A percentile compares a stretch with the other conserved stretches of the same genome.
phyloP scores from a whole-genome alignment of 176 grass and related monocot genomes.

The barley (Hordeum vulgare) region MorexV3_pseudomolecules_assembly NC_058523.1:68190983-68191482 shows the following conservation, averaged over 20 bases:
- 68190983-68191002: no score
- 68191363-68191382: not conserved
- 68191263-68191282: not conserved
- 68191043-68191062: no score
- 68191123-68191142: not conserved
- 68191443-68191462: not conserved
- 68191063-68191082: not conserved
- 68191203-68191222: not conserved
- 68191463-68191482: no score
- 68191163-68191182: conserved; percentile 3
- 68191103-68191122: not conserved
- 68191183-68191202: conserved; percentile 6
- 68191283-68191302: not conserved
- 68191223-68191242: not conserved
- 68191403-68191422: no score
- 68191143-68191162: not conserved
- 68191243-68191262: not conserved
- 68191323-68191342: not conserved
- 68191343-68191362: not conserved
- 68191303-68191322: not conserved
- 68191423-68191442: not conserved
- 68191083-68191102: not conserved
- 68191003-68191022: no score
- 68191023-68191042: no score
- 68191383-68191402: no score